Base-by-base conservation (phyloP, 192 early-diverging fungal species). In the Phlyctochytrium bullatum region DNA sequence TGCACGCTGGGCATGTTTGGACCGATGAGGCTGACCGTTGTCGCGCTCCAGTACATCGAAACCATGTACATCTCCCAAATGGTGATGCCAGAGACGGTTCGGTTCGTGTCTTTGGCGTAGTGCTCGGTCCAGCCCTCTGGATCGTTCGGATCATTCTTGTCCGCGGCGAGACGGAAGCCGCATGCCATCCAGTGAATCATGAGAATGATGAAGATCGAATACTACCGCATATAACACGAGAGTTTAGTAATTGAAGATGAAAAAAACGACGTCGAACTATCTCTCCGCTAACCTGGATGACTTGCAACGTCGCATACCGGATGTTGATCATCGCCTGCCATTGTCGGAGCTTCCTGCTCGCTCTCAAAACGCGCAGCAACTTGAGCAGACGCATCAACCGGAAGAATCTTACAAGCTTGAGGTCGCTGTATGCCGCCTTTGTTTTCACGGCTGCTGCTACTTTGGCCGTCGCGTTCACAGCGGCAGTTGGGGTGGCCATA, bases 121-220 rank as follows among this genome's bases (percentile, higher is more conserved):
- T 65, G 60, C n/a, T 31, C 16, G 32, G 69, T 57, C 81, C 81
- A 83, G n/a, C 81, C 81, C 24, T 34, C 31, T 10, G 70, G 62
- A 30, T 83, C 73, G 36, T 40, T 34, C 16, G 76, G 73, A 25
- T 63, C 56, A 30, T 77, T 69, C 35, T 56, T 47, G 0, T 77
- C 72, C 14, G 72, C 70, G 10, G 76, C 76, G 14, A 83, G 56
- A 27, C 78, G 63, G 61, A 71, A 83, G 14, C 76, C 78, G 59
- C 81, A 83, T 2, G 78, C 81, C 0, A 83, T 25, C 81, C 81
- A 83, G 63, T 83, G 81, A 27, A 78, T 72, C 23, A 79, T 17
- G 57, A 83, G 80, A 16, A 80, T 24, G 32, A 75, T 70, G 17
- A 78, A 67, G 30, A 83, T 61, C 40, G 56, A 34, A 36, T 56